A percentile compares a stretch with the other conserved stretches of the same genome.
These are phyloP conservation scores for Spergularia bocconei DNA, from an alignment of 148 eudicot species.

Conservation along the genomic window DNA sequence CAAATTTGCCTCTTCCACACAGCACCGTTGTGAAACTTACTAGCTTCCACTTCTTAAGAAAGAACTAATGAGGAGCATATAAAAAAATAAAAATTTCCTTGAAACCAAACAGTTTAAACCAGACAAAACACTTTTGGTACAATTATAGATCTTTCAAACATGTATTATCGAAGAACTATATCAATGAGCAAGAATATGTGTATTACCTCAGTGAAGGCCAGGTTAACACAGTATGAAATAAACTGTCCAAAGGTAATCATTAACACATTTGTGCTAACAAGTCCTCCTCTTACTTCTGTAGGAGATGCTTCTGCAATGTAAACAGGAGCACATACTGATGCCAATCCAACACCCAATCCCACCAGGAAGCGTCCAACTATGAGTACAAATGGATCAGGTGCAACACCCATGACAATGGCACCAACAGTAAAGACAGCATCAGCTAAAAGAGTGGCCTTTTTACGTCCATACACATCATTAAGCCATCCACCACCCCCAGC, in stretches of 20 bases:
- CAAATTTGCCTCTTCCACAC: no score
- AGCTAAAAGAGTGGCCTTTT: slow-evolving; percentile 72
- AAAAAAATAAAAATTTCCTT: background rate
- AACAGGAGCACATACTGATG: slow-evolving; percentile 90
- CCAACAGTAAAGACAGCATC: slow-evolving; percentile 69
- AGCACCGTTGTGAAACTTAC: no score
- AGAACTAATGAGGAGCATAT: slow-evolving; percentile 15
- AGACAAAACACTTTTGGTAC: no score
- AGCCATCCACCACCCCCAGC: slow-evolving; percentile 85
- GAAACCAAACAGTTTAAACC: no score
- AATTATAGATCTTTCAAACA: no score
- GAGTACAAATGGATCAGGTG: slow-evolving; percentile 80
- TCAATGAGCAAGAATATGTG: slow-evolving; percentile 19
- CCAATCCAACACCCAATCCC: slow-evolving; percentile 85
- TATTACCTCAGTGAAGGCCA: slow-evolving; percentile 88
- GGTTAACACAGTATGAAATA: slow-evolving; percentile 92
- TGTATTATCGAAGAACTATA: background rate
- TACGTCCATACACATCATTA: slow-evolving; percentile 76
- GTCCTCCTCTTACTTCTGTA: slow-evolving; percentile 83
- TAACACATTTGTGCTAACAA: slow-evolving; percentile 89
- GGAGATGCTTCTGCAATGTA: slow-evolving; percentile 88
- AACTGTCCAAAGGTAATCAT: slow-evolving; percentile 95
- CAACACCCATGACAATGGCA: slow-evolving; percentile 73
- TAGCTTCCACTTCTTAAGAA: slow-evolving; percentile 24
- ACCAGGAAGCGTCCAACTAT: slow-evolving; percentile 74